Conservation (phyloP, 148 eudicot species). For the Arbutus unedo region DNA sequence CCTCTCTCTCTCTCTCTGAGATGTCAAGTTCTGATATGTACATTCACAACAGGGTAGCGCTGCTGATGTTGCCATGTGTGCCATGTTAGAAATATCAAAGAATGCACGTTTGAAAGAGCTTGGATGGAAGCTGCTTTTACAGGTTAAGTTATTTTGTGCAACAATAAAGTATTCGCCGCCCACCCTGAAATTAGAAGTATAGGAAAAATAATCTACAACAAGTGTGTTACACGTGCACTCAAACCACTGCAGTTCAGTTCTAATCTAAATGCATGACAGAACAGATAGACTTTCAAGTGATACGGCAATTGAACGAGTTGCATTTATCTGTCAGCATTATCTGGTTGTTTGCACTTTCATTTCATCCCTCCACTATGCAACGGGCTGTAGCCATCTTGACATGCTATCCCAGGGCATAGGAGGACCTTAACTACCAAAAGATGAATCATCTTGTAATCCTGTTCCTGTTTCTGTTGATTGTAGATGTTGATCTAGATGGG, state of each 20-base stretch:
- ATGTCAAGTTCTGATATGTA: not conserved
- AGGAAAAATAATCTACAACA: not conserved
- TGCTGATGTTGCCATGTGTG: conserved; percentile 99
- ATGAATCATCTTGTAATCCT: not conserved
- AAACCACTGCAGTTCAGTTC: not conserved
- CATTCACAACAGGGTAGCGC: conserved; percentile 73
- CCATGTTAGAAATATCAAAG: conserved; percentile 80
- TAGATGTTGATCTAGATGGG: not conserved
- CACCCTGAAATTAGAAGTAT: not conserved
- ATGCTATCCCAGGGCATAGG: not conserved
- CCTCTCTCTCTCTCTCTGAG: not conserved
- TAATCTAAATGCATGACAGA: not conserved
- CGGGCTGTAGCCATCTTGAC: not conserved
- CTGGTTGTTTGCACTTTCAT: not conserved
- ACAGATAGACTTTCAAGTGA: not conserved
- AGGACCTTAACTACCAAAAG: not conserved
- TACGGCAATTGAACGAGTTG: not conserved
- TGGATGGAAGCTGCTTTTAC: conserved; percentile 90
- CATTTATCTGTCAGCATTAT: not conserved
- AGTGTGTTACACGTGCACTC: not conserved
- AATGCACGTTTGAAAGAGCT: conserved; percentile 70
- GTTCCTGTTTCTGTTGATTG: not conserved
- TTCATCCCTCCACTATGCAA: not conserved
- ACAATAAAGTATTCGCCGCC: not conserved
- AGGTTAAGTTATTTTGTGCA: conserved; percentile 39